Evolutionary conservation across 495 filamentous ascomycete species (phyloP), one percentile per base, ranked within the genome.

Genomic region (Poronia punctata): DNA sequence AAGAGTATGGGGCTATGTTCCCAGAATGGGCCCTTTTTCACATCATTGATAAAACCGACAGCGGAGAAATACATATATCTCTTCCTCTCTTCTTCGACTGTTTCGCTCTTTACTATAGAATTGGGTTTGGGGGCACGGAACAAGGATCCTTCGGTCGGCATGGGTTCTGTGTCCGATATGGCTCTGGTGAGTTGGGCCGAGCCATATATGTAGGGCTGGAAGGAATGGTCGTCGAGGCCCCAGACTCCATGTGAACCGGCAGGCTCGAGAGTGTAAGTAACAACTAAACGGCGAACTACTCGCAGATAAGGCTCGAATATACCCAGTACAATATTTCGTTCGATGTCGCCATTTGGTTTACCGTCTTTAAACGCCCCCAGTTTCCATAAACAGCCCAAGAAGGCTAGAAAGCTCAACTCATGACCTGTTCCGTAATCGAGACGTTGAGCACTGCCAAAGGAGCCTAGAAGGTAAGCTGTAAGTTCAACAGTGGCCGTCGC

Each of bases 11-110:
- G 93, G 43, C 86, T 93, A 54, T 99, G 92, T 52, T 97, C 92
- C 93, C 92, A 97, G 62, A 99, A 99, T 1, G 93, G 92, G 0
- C 92, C 92, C 38, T 70, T 87, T 60, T 99, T 99, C 36, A 99
- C 92, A 65, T 97, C 93, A 58, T 95, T 83, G 54, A 99, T 96
- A 65, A 99, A 99, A 7, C 86, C 89, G 46, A 99, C 75, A n/a
- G 92, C 93, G n/a, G 81, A 82, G 68, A 96, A 99, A 61, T 99
- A 99, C 70, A 99, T 76, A 60, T 96, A 95, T 10, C 52, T 67
- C 37, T 70, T 67, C 38, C 86, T 70, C 57, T 88, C 78, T 28
- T 71, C 64, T 29, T 84, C 72, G 20, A 95, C 88, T 11, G 77
- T 59, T 17, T 62, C 64, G 2, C 66, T 52, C 48, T 88, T 88